Evolutionary conservation across 768 basidiomycete genomes (phyloP).

Genomic region (Gyrodon lividus): DNA sequence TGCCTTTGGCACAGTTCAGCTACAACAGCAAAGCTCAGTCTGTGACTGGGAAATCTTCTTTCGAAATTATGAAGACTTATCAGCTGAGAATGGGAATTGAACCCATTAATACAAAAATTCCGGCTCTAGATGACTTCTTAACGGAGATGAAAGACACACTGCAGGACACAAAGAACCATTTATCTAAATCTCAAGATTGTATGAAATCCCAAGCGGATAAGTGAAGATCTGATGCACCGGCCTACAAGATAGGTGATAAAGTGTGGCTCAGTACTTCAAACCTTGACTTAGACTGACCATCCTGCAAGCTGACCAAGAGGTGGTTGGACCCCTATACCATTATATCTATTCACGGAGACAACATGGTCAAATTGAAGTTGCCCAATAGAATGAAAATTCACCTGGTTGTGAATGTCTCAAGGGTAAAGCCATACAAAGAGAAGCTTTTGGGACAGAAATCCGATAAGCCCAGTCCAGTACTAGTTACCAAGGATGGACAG

Average conservation of each 20-base stretch:
- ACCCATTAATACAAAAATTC: not conserved
- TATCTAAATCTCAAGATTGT: constrained; percentile 18
- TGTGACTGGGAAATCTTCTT: constrained; percentile 23
- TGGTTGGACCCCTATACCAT: constrained; percentile 23
- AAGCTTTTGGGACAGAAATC: too few relatives aligned
- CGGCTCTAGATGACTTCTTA: constrained; percentile 12
- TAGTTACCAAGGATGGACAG: too few relatives aligned
- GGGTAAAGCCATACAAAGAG: too few relatives aligned
- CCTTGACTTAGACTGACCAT: constrained; percentile 8
- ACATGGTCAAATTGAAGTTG: not conserved
- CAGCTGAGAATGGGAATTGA: constrained; percentile 14
- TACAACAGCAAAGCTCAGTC: constrained; percentile 30
- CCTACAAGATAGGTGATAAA: not conserved
- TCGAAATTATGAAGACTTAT: constrained; percentile 30
- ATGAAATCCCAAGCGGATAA: too few relatives aligned
- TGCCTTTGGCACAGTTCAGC: constrained; percentile 28
- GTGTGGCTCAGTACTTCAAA: too few relatives aligned
- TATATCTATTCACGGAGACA: constrained; percentile 12
- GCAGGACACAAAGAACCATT: not conserved
- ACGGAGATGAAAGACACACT: too few relatives aligned
- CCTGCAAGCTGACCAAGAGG: constrained; percentile 21
- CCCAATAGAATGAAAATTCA: too few relatives aligned
- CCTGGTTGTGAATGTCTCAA: too few relatives aligned
- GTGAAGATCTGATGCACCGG: not conserved
- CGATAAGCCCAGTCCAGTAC: too few relatives aligned